These are phyloP conservation scores for Botrytis medusae DNA, from an alignment of 2,329 filamentous ascomycete genomes.

Conservation along the genomic window DNA sequence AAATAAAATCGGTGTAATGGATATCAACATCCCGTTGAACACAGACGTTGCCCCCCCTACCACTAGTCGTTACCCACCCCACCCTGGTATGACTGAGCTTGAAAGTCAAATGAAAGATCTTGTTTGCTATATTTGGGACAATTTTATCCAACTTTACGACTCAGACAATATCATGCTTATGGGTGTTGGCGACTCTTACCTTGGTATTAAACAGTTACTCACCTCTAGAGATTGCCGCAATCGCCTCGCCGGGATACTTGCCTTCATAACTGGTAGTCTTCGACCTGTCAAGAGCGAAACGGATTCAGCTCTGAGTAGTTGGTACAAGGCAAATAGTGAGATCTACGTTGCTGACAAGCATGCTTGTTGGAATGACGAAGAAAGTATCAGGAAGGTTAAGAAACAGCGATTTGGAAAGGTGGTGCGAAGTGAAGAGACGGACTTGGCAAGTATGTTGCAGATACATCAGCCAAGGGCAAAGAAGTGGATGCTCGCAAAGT, in stretches of 20 bases:
- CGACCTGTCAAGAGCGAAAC: constrained; percentile 77
- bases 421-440: constrained; percentile 49
- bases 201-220: constrained; percentile 78
- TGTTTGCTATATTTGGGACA: constrained; percentile 90
- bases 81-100: constrained; percentile 51
- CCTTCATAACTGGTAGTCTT: constrained; percentile 76
- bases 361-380: constrained; percentile 68
- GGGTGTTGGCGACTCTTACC: constrained; percentile 85
- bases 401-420: constrained; percentile 63
- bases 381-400: constrained; percentile 57
- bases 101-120: constrained; percentile 65
- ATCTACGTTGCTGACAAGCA: constrained; percentile 78
- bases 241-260: constrained; percentile 70
- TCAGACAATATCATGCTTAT: constrained; percentile 74
- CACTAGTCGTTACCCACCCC: background rate
- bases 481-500: constrained; percentile 47
- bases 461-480: constrained; percentile 53
- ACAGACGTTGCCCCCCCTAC: constrained; percentile 21
- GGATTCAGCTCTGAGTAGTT: constrained; percentile 68
- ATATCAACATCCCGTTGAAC: constrained; percentile 76
- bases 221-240: constrained; percentile 71
- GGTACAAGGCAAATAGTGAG: constrained; percentile 81
- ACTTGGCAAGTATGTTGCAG: constrained; percentile 57
- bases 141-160: constrained; percentile 81
- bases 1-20: constrained; percentile 81